Base-by-base conservation (phyloP, 1,284 basidiomycete genomes). In the Thelephora terrestris region DNA sequence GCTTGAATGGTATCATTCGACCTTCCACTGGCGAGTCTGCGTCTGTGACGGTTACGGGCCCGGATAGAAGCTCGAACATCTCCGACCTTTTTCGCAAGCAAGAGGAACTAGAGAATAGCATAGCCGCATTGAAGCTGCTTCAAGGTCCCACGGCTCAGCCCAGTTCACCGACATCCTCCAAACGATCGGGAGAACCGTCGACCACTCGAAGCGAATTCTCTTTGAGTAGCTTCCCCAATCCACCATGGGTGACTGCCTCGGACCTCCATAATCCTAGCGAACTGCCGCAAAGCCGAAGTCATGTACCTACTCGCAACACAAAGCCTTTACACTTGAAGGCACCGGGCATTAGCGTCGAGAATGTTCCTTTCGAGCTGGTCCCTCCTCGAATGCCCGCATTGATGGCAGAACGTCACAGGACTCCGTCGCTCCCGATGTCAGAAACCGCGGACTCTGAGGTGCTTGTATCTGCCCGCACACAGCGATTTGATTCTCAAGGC, bases 141-240 rank as follows among this genome's bases (percentile, higher is more conserved):
- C 76, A 12, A 63, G 67, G 12, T 52, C 12, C 16, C 12, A 18
- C 43, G 24, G 43, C 7, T 20, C 23, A n/a, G 17, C 18, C 18
- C 10, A 18, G 21, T 35, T 6, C 27, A 36, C 2, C 37, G 36
- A 4, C 17, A 24, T 24, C 35, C 21, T 27, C 24, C 9, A 14
- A 10, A 10, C 24, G 16, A 7, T 25, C 20, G 10, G 24, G 34
- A 32, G 49, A 50, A 34, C 70, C 68, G 4, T 57, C 62, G 35
- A 75, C 74, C 4, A 59, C 65, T 42, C 67, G 62, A 45, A 81
- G 79, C 58, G 79, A 80, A 23, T 76, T 87, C 55, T 84, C 85
- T 7, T 65, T 87, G 47, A 84, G 81, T 55, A 70, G 71, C 45
- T 86, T 87, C 63, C 83, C 83, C 4, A 64, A 72, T 35, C 85